A percentile compares a stretch with the other conserved stretches of the same genome.
These are phyloP conservation scores for Aspergillus carlsbadensis DNA, from an alignment of 495 filamentous ascomycete species.

Conservation along the genomic window DNA sequence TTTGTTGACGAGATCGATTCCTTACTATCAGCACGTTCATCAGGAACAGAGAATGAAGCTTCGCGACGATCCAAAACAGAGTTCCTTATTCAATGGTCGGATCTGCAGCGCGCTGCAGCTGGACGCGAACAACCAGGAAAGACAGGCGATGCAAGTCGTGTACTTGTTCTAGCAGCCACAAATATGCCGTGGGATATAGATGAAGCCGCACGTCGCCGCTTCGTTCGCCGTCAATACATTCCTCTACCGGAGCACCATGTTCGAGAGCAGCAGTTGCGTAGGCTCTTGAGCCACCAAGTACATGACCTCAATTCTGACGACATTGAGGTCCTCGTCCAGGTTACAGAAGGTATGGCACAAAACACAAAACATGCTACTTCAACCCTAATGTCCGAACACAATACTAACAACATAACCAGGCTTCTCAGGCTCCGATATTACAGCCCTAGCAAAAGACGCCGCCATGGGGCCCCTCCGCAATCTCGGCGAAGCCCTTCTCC, in stretches of 20 bases:
- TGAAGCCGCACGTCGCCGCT: slow-evolving; percentile 86
- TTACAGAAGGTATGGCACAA: slow-evolving; percentile 74
- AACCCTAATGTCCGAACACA: background rate
- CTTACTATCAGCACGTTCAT: slow-evolving; percentile 78
- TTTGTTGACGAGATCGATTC: slow-evolving; percentile 99
- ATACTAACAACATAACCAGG: slow-evolving; percentile 49
- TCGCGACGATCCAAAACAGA: slow-evolving; percentile 95
- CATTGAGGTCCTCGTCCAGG: slow-evolving; percentile 69
- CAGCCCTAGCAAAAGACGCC: slow-evolving; percentile 94
- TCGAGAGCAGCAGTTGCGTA: slow-evolving; percentile 71
- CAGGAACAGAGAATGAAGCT: slow-evolving; percentile 86
- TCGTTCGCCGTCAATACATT: slow-evolving; percentile 95
- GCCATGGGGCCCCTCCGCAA: slow-evolving; percentile 96
- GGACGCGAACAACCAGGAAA: slow-evolving; percentile 70
- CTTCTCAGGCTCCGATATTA: slow-evolving; percentile 97
- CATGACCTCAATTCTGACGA: slow-evolving; percentile 74
- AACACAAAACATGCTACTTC: background rate
- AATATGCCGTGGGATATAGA: slow-evolving; percentile 99
- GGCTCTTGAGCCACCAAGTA: slow-evolving; percentile 80
- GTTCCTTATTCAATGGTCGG: slow-evolving; percentile 96
- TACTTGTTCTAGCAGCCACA: slow-evolving; percentile 92
- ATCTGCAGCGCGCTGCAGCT: slow-evolving; percentile 87
- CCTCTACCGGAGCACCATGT: slow-evolving; percentile 85
- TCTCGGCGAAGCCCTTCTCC: slow-evolving; percentile 83
- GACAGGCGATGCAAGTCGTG: slow-evolving; percentile 82